These are phyloP conservation scores for Chlorella sp. DNA, from an alignment of 139 green algal genomes.

Conservation along the genomic window DNA sequence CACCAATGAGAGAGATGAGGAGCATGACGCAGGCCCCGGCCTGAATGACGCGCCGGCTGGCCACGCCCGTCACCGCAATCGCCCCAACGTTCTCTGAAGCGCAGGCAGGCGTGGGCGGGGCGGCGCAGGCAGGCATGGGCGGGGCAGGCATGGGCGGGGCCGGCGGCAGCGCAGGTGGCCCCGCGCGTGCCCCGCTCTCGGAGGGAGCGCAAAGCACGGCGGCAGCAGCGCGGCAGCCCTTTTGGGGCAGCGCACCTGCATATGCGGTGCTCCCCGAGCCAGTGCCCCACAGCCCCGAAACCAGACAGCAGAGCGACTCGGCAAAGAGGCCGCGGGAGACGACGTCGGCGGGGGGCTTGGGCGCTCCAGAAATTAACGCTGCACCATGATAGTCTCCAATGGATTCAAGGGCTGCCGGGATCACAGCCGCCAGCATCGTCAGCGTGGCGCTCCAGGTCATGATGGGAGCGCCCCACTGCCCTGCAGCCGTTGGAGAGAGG, in stretches of 20 bases:
- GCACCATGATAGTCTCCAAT: conserved; percentile 64
- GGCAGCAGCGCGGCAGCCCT: background rate
- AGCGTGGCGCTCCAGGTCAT: conserved; percentile 48
- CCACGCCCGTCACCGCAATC: conserved; percentile 62
- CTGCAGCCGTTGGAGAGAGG: too few species aligned
- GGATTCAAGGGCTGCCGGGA: conserved; percentile 66
- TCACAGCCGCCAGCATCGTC: conserved; percentile 60
- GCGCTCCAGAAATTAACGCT: conserved; percentile 45
- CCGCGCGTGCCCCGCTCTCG: too few species aligned
- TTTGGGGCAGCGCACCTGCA: conserved; percentile 12
- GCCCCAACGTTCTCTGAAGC: conserved; percentile 24
- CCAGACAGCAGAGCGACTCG: conserved; percentile 50
- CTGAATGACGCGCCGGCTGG: conserved; percentile 60
- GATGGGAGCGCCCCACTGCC: conserved; percentile 61
- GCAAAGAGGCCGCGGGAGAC: conserved; percentile 54
- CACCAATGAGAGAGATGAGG: conserved; percentile 58
- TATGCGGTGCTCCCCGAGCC: conserved; percentile 64
- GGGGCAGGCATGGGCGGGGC: background rate
- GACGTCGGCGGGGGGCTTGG: conserved; percentile 54
- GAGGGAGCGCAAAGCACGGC: too few species aligned
- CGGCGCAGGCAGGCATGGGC: too few species aligned
- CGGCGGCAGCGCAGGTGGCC: background rate
- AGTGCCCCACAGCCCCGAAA: conserved; percentile 56
- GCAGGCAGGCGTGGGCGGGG: background rate
- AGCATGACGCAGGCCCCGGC: conserved; percentile 56